A percentile compares a stretch with the other conserved stretches of the same genome.
phyloP scores from a whole-genome alignment of 768 basidiomycete species.

The Trametes punicea region DNA sequence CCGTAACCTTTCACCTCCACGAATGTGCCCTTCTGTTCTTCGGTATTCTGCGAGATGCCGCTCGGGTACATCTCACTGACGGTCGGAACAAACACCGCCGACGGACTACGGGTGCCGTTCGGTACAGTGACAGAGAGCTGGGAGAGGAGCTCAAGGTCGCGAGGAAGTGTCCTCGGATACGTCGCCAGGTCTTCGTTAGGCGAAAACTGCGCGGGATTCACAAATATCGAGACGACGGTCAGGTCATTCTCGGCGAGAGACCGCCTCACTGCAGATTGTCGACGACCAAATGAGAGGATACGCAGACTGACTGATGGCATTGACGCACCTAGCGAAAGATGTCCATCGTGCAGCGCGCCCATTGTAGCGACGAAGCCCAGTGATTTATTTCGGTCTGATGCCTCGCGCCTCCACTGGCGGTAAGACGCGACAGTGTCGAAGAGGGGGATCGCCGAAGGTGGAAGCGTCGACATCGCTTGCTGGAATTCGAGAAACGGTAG shows the following conservation, averaged over 20 bases:
- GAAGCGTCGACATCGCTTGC: slow-evolving; percentile 19
- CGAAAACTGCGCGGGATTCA: slow-evolving; percentile 97
- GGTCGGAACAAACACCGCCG: slow-evolving; percentile 77
- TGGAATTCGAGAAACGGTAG: background rate
- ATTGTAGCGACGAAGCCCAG: slow-evolving; percentile 98
- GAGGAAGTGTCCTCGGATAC: slow-evolving; percentile 84
- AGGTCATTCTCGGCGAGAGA: slow-evolving; percentile 77
- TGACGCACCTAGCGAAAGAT: slow-evolving; percentile 75
- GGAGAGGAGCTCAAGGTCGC: slow-evolving; percentile 64
- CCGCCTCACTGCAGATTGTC: slow-evolving; percentile 52
- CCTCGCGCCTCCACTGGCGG: slow-evolving; percentile 71
- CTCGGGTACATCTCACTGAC: slow-evolving; percentile 90
- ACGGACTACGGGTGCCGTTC: slow-evolving; percentile 38
- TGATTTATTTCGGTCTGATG: slow-evolving; percentile 52
- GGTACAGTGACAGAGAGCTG: slow-evolving; percentile 29
- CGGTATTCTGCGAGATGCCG: slow-evolving; percentile 76
- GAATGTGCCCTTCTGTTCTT: slow-evolving; percentile 81
- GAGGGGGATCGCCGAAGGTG: slow-evolving; percentile 39
- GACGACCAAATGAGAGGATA: background rate
- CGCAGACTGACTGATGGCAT: background rate
- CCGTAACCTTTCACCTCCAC: slow-evolving; percentile 89
- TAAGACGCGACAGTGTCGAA: slow-evolving; percentile 60
- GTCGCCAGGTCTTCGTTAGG: slow-evolving; percentile 89
- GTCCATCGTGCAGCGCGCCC: slow-evolving; percentile 95
- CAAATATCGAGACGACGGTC: slow-evolving; percentile 94